A percentile compares a stretch with the other conserved stretches of the same genome.
These are phyloP conservation scores for Trichoderma pleuroti DNA, from an alignment of 2,329 filamentous ascomycete species.

Conservation along the genomic window DNA sequence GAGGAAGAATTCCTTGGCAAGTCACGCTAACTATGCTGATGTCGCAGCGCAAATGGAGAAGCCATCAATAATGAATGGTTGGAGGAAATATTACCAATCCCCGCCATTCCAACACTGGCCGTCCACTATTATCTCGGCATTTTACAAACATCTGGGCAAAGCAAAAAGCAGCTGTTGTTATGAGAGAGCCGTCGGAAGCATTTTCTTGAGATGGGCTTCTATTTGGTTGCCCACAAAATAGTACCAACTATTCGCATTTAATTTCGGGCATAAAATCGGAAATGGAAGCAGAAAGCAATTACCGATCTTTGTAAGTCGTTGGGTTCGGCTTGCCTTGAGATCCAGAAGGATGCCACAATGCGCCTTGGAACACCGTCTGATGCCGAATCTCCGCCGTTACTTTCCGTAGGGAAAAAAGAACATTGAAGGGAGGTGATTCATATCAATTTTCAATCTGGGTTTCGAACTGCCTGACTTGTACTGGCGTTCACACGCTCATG, in stretches of 20 bases:
- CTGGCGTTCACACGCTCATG: background rate
- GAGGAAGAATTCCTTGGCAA: background rate
- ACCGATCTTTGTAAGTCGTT: background rate
- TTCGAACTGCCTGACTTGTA: background rate
- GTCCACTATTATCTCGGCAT: background rate
- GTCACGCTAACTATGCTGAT: background rate
- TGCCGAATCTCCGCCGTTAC: background rate
- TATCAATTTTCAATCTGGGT: background rate
- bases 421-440: background rate
- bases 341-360: background rate
- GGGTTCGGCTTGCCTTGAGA: background rate
- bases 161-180: background rate
- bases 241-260: background rate
- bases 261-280: conserved; percentile 4
- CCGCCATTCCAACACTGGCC: background rate
- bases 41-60: background rate
- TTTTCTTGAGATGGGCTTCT: background rate
- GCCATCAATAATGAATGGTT: background rate
- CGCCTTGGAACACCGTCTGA: background rate
- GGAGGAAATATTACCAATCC: background rate
- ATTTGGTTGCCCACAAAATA: background rate
- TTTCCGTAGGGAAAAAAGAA: background rate
- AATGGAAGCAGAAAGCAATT: background rate
- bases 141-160: background rate
- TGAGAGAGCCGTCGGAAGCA: conserved; percentile 9